Evolutionary conservation across 768 basidiomycete species (phyloP).

Genomic region (Tremella yokohamensis): DNA sequence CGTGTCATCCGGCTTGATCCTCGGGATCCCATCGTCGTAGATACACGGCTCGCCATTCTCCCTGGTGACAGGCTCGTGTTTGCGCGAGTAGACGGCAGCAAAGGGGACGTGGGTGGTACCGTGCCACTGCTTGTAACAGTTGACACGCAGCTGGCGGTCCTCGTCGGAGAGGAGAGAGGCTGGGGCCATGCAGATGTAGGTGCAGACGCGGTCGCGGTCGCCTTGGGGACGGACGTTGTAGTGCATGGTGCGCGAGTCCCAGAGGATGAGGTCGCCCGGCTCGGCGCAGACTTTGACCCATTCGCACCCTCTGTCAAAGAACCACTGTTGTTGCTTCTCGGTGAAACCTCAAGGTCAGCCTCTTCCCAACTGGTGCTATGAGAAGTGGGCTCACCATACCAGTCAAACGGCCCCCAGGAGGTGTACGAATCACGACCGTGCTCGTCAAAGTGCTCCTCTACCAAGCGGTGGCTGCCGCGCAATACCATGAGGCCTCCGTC

Average conservation of each 20-base stretch:
- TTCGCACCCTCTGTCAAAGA: conserved; percentile 38
- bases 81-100: conserved; percentile 15
- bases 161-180: conserved; percentile 29
- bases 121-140: conserved; percentile 16
- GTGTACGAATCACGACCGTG: conserved; percentile 18
- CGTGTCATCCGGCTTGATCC: conserved; percentile 12
- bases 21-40: conserved; percentile 21
- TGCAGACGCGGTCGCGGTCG: conserved; percentile 31
- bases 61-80: conserved; percentile 17
- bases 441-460: conserved; percentile 23
- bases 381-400: conserved; percentile 10
- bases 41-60: conserved; percentile 20
- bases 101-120: conserved; percentile 32
- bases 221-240: conserved; percentile 38
- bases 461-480: conserved; percentile 34
- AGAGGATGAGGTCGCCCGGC: conserved; percentile 47
- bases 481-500: conserved; percentile 48
- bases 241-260: conserved; percentile 37
- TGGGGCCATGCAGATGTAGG: conserved; percentile 41
- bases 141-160: conserved; percentile 19
- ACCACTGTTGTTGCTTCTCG: conserved; percentile 40
- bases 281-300: conserved; percentile 41
- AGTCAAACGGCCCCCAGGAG: conserved; percentile 25
- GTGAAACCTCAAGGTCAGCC: conserved; percentile 25
- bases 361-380: not conserved